phyloP scores from a whole-genome alignment of 2,329 filamentous ascomycete genomes.

The Phyllosticta citrichinensis region DNA sequence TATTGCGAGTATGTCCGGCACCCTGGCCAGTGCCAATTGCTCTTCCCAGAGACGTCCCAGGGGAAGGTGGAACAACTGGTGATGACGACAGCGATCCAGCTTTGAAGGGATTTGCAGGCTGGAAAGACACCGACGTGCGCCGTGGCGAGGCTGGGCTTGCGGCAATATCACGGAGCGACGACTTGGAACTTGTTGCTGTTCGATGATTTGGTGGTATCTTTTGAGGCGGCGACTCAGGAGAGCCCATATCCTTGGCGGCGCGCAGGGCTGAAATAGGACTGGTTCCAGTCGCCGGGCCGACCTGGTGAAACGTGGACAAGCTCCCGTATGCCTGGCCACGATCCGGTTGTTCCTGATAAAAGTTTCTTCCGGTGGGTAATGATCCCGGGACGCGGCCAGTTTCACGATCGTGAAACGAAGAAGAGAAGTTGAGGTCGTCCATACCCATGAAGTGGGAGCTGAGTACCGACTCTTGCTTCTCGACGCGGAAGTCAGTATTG shows the following conservation, averaged over 20 bases:
- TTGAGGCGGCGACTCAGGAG: conserved; percentile 41
- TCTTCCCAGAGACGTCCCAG: conserved; percentile 38
- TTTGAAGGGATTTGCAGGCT: conserved; percentile 67
- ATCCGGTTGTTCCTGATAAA: conserved; percentile 42
- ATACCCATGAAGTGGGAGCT: conserved; percentile 90
- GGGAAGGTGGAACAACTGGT: conserved; percentile 51
- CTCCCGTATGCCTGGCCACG: conserved; percentile 78
- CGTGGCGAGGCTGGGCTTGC: conserved; percentile 43
- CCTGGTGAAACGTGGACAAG: conserved; percentile 74
- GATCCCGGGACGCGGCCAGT: conserved; percentile 55
- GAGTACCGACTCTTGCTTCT: conserved; percentile 80
- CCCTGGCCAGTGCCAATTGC: conserved; percentile 13
- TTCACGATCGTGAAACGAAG: conserved; percentile 52
- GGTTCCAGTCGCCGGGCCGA: conserved; percentile 64
- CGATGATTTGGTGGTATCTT: conserved; percentile 38
- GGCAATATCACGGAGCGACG: conserved; percentile 42
- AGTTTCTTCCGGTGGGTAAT: conserved; percentile 53
- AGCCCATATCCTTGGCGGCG: conserved; percentile 50
- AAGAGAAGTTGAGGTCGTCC: conserved; percentile 78
- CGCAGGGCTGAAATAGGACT: conserved; percentile 79
- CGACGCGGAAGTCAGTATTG: conserved; percentile 83
- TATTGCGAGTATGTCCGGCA: conserved; percentile 50
- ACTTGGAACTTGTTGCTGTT: conserved; percentile 38
- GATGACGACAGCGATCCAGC: conserved; percentile 89
- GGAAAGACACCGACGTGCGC: conserved; percentile 78